A percentile compares a stretch with the other conserved stretches of the same genome.
Conservation (phyloP, 257 asterid genomes). For the Ajuga chamaepitys region DNA sequence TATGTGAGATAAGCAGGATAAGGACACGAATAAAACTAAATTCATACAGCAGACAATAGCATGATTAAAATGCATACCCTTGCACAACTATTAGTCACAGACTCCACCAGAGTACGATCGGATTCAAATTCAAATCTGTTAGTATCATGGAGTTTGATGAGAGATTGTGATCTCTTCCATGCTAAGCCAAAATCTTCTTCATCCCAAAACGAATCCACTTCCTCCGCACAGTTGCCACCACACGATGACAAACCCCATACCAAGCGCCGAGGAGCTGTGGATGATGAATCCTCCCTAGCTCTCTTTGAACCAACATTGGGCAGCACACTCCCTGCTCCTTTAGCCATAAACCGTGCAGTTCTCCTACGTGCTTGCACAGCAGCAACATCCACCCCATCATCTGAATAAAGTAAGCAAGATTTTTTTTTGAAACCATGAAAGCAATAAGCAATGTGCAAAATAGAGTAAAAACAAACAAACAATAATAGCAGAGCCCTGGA, state of each 20-base stretch:
- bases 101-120: not conserved
- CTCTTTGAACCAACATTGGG: too few species aligned
- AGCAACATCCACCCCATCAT: not conserved
- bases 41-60: not conserved
- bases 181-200: too few species aligned
- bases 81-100: not conserved
- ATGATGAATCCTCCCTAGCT: too few species aligned
- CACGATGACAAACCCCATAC: not conserved
- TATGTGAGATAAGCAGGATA: not conserved
- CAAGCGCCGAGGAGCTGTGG: not conserved
- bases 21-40: not conserved
- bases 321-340: not conserved
- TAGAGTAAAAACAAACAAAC: not conserved
- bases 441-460: not conserved
- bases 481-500: too few species aligned
- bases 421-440: not conserved
- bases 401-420: not conserved
- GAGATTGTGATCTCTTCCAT: too few species aligned
- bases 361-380: not conserved
- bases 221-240: not conserved
- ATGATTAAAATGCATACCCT: not conserved
- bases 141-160: too few species aligned
- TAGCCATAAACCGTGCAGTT: not conserved
- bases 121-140: not conserved
- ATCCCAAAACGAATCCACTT: too few species aligned